Evolutionary conservation across 805 yeast species (phyloP).

Genomic region (Monosporozyma unispora): DNA sequence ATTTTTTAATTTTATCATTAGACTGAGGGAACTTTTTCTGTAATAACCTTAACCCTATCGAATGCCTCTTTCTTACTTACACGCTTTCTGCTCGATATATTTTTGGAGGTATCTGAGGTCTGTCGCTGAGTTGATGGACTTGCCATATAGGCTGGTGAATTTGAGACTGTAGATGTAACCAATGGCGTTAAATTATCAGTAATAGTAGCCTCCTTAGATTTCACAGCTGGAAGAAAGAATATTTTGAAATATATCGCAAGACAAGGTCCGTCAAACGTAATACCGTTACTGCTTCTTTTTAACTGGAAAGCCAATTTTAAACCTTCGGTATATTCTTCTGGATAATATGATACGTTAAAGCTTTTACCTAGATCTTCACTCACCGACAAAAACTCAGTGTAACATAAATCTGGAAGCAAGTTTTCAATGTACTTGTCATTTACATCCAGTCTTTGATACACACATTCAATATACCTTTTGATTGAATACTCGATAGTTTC

Average conservation of each 20-base stretch:
- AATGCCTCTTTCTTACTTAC: constrained; percentile 30
- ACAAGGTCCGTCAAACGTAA: constrained; percentile 26
- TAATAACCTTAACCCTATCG: constrained; percentile 21
- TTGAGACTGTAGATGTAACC: neutral
- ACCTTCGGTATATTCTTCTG: constrained; percentile 15
- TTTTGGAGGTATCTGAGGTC: constrained; percentile 6
- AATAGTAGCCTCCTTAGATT: neutral
- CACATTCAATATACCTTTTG: constrained; percentile 17
- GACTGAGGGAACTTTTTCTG: constrained; percentile 15
- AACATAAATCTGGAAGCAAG: constrained; percentile 20
- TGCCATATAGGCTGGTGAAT: neutral
- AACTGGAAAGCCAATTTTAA: constrained; percentile 23
- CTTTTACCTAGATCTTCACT: constrained; percentile 16
- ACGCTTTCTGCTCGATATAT: constrained; percentile 17
- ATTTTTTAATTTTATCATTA: no score
- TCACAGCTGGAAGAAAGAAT: constrained; percentile 20
- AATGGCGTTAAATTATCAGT: neutral
- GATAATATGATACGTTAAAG: constrained; percentile 13
- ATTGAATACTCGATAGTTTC: constrained; percentile 24
- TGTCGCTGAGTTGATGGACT: neutral
- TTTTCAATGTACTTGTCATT: constrained; percentile 24
- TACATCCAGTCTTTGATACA: constrained; percentile 11
- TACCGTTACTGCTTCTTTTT: constrained; percentile 27
- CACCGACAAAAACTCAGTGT: constrained; percentile 16
- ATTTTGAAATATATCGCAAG: constrained; percentile 24